These are phyloP conservation scores for Punica granatum DNA, from an alignment of 345 rosid species.

Conservation along the genomic window DNA sequence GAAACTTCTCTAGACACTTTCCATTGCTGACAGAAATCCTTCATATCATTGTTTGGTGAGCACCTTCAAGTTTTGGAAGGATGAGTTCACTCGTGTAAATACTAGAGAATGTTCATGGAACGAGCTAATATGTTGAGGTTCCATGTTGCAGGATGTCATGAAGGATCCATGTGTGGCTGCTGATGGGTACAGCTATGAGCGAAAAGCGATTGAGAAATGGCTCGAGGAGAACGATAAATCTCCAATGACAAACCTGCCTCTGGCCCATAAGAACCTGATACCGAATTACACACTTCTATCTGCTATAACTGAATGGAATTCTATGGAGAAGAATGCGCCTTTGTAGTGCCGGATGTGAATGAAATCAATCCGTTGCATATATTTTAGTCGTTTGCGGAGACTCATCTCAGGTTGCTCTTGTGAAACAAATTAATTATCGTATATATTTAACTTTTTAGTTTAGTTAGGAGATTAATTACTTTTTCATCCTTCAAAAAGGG, in stretches of 20 bases:
- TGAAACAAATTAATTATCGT: too few relatives aligned
- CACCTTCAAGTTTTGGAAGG: not conserved
- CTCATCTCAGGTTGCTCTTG: not conserved
- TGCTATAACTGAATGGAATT: conserved; percentile 68
- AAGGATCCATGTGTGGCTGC: conserved; percentile 79
- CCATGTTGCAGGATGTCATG: conserved; percentile 56
- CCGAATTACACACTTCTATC: conserved; percentile 60
- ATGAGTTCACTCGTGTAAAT: not conserved
- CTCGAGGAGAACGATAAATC: conserved; percentile 47
- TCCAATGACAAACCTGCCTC: conserved; percentile 47
- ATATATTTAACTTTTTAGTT: too few relatives aligned
- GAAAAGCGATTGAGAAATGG: conserved; percentile 70
- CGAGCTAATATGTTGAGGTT: not conserved
- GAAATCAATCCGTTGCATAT: not conserved
- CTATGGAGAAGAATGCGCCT: conserved; percentile 13
- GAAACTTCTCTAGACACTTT: too few relatives aligned
- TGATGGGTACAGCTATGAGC: conserved; percentile 78
- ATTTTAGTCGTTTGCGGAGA: not conserved
- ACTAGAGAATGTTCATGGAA: not conserved
- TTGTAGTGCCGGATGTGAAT: not conserved
- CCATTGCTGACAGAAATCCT: too few relatives aligned
- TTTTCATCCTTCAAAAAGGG: too few relatives aligned
- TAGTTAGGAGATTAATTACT: too few relatives aligned
- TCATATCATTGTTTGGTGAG: not conserved
- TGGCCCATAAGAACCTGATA: conserved; percentile 43